Evolutionary conservation across 2,329 filamentous ascomycete genomes (phyloP).

Genomic region (Chrysosporium queenslandicum): DNA sequence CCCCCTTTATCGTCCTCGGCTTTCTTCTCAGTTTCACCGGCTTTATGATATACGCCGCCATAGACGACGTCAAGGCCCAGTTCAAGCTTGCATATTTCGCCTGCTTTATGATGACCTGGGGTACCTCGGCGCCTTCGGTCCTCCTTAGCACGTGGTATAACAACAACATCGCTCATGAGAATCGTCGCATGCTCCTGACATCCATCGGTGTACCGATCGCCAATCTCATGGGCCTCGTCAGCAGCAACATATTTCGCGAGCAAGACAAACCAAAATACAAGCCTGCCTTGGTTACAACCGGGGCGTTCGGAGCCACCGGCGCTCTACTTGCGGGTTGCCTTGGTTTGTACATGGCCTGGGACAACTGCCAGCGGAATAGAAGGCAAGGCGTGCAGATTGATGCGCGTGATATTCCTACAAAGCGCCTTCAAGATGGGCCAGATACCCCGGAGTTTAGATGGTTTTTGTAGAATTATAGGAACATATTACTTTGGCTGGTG

Average conservation of each 20-base stretch:
- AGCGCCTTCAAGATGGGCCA: constrained; percentile 47
- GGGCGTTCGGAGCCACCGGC: constrained; percentile 48
- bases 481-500: too few species aligned
- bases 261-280: constrained; percentile 55
- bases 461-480: constrained; percentile 35
- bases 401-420: constrained; percentile 50
- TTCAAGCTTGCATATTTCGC: constrained; percentile 52
- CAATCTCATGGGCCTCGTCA: constrained; percentile 65
- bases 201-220: constrained; percentile 63
- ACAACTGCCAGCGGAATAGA: constrained; percentile 53
- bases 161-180: constrained; percentile 72
- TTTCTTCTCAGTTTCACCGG: constrained; percentile 66
- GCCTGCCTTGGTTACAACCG: constrained; percentile 56
- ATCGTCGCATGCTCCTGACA: constrained; percentile 58
- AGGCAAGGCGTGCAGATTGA: constrained; percentile 46
- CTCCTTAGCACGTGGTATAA: constrained; percentile 64
- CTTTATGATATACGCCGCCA: constrained; percentile 67
- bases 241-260: constrained; percentile 56
- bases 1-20: constrained; percentile 63
- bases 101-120: constrained; percentile 75
- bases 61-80: constrained; percentile 51
- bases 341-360: constrained; percentile 54
- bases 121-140: constrained; percentile 63
- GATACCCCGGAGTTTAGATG: constrained; percentile 46
- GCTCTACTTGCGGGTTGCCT: constrained; percentile 42